These are phyloP conservation scores for Boletellus deceptivus DNA, from an alignment of 1,284 basidiomycete genomes.

Conservation along the genomic window DNA sequence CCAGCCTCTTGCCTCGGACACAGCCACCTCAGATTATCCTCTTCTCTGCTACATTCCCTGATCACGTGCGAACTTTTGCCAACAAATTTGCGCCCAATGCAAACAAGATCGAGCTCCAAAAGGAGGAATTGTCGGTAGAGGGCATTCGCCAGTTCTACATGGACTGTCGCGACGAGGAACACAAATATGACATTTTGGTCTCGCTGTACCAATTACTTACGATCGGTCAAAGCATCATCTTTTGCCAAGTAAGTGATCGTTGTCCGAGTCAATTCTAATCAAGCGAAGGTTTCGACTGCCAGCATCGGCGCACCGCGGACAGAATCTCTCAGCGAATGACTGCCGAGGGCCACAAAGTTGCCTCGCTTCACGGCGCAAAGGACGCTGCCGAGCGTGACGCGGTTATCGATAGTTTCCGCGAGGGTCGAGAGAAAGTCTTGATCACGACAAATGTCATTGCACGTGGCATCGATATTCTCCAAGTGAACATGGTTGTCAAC, in stretches of 20 bases:
- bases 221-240: conserved; percentile 97
- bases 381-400: conserved; percentile 85
- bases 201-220: conserved; percentile 89
- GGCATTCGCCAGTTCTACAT: conserved; percentile 98
- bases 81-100: conserved; percentile 89
- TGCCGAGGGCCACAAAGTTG: conserved; percentile 93
- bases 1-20: conserved; percentile 63
- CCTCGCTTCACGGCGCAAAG: conserved; percentile 94
- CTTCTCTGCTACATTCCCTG: conserved; percentile 98
- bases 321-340: conserved; percentile 90
- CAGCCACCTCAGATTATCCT: conserved; percentile 81
- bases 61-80: conserved; percentile 88
- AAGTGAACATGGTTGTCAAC: conserved; percentile 99
- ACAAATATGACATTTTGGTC: conserved; percentile 96
- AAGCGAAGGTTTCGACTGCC: conserved; percentile 10
- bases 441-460: conserved; percentile 99
- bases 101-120: conserved; percentile 95
- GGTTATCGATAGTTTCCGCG: conserved; percentile 93
- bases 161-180: conserved; percentile 85
- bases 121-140: conserved; percentile 92
- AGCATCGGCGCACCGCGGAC: conserved; percentile 92
- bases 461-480: conserved; percentile 96
- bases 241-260: conserved; percentile 71
- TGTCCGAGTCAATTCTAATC: not conserved
- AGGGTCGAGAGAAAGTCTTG: conserved; percentile 94